Conservation (phyloP, 2,329 filamentous ascomycete species). For the Diaporthe longicolla region DNA sequence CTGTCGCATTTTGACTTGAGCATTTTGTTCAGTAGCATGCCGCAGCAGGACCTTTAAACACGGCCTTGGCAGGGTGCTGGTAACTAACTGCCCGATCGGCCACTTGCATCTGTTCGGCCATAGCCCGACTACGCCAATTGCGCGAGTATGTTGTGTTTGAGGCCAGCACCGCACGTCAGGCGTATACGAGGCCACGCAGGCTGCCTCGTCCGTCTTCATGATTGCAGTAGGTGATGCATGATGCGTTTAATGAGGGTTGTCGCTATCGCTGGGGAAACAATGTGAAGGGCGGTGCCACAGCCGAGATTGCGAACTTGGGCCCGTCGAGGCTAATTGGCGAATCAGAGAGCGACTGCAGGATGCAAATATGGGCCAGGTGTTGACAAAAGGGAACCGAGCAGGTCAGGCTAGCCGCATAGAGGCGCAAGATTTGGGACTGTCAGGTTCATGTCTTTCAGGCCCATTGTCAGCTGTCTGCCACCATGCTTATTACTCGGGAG, state of each 20-base stretch:
- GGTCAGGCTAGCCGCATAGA: constrained; percentile 11
- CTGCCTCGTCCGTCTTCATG: not conserved
- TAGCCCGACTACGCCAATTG: not conserved
- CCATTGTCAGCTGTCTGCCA: constrained; percentile 3
- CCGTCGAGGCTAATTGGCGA: constrained; percentile 20
- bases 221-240: constrained; percentile 6
- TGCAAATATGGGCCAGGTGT: not conserved
- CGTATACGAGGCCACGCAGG: constrained; percentile 27
- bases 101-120: not conserved
- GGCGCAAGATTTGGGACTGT: constrained; percentile 22
- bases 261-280: constrained; percentile 20
- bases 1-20: not conserved
- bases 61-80: not conserved
- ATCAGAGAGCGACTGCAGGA: constrained; percentile 3
- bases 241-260: constrained; percentile 23
- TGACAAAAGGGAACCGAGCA: constrained; percentile 3
- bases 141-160: not conserved
- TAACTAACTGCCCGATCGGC: not conserved
- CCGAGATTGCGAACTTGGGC: constrained; percentile 24
- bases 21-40: not conserved
- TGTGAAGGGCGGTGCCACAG: constrained; percentile 20
- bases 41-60: not conserved
- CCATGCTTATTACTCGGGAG: not conserved
- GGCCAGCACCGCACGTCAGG: constrained; percentile 4
- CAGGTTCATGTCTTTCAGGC: not conserved